These are phyloP conservation scores for Pyrenopolyporus hunteri DNA, from an alignment of 495 filamentous ascomycete species.

Conservation along the genomic window DNA sequence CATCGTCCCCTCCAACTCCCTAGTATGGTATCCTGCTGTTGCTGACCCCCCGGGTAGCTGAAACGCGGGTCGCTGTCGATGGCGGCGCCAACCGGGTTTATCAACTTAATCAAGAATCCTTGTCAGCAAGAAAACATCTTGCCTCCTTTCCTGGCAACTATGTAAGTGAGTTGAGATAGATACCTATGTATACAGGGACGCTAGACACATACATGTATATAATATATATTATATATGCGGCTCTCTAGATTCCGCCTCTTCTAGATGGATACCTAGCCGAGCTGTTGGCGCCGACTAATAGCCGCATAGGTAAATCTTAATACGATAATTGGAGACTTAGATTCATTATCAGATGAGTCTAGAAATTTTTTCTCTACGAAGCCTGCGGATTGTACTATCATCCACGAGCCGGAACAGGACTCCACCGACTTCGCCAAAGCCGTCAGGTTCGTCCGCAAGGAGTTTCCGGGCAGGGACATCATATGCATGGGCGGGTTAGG, in stretches of 20 bases:
- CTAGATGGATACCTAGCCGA: too few species aligned
- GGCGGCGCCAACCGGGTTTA: constrained; percentile 86
- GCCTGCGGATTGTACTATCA: constrained; percentile 56
- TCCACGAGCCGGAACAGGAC: constrained; percentile 76
- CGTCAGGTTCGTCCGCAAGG: constrained; percentile 55
- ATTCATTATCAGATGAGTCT: constrained; percentile 70
- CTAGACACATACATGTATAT: too few species aligned
- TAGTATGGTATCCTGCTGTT: neutral
- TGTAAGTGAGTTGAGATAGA: too few species aligned
- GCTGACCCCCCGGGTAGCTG: constrained; percentile 50
- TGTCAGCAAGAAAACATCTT: neutral
- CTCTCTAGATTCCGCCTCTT: neutral
- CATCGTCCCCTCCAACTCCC: constrained; percentile 37
- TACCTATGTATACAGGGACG: too few species aligned
- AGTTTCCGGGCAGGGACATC: constrained; percentile 51
- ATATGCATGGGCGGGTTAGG: constrained; percentile 82
- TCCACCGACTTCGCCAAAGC: constrained; percentile 76
- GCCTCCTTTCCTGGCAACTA: constrained; percentile 8
- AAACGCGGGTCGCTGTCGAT: constrained; percentile 77
- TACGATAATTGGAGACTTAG: constrained; percentile 84
- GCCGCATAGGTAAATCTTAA: constrained; percentile 60
- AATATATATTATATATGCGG: too few species aligned
- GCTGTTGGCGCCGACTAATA: constrained; percentile 11
- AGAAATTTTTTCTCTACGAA: constrained; percentile 63
- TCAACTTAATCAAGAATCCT: constrained; percentile 52